These are phyloP conservation scores for Apium graveolens DNA, from an alignment of 129 eudicot genomes.

Conservation along the genomic window DNA sequence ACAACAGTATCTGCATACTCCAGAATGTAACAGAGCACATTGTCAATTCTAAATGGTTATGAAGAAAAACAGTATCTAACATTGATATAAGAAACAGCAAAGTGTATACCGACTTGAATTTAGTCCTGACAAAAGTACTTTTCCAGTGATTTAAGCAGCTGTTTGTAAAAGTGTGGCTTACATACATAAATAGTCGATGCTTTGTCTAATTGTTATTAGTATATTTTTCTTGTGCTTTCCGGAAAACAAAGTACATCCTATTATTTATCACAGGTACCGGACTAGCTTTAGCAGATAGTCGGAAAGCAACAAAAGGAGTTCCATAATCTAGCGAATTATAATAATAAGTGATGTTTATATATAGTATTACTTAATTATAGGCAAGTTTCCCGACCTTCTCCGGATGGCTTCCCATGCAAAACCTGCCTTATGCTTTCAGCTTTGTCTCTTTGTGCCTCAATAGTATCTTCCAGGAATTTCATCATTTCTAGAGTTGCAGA, in stretches of 20 bases:
- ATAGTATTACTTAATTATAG: neutral
- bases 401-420: conserved; percentile 51
- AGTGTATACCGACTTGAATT: neutral
- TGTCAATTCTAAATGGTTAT: conserved; percentile 10
- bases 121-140: neutral
- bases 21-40: conserved; percentile 14
- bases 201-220: neutral
- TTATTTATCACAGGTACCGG: neutral
- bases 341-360: neutral
- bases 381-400: conserved; percentile 60
- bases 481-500: conserved; percentile 58
- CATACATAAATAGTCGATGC: neutral
- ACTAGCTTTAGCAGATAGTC: neutral
- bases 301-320: neutral
- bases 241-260: neutral
- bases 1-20: conserved; percentile 48
- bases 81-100: neutral
- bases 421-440: conserved; percentile 38
- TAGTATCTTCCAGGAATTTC: conserved; percentile 55
- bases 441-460: conserved; percentile 50
- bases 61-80: neutral
- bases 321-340: neutral
- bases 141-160: neutral
- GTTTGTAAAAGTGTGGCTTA: neutral
- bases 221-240: neutral